Evolutionary conservation across 1,139 yeast species (phyloP).

Genomic region (Sugiyamaella pinicola): DNA sequence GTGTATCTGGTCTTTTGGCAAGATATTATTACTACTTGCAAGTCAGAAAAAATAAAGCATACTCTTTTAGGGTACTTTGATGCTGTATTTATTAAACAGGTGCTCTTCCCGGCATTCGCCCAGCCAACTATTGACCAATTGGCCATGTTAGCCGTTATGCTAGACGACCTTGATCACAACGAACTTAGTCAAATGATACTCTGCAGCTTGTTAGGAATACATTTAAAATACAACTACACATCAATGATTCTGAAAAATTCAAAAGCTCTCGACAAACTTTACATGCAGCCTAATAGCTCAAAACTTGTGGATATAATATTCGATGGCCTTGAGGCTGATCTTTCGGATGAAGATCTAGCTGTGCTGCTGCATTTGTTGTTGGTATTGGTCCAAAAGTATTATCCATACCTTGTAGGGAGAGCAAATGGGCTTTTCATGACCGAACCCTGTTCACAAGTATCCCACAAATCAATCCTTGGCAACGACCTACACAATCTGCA

Average conservation of each 20-base stretch:
- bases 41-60: constrained; percentile 26
- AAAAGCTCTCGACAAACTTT: not conserved
- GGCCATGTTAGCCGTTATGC: constrained; percentile 28
- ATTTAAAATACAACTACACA: not conserved
- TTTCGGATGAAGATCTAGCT: constrained; percentile 15
- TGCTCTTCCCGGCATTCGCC: constrained; percentile 37
- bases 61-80: constrained; percentile 37
- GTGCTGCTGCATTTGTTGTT: constrained; percentile 34
- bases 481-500: constrained; percentile 3
- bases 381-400: constrained; percentile 34
- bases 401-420: constrained; percentile 32
- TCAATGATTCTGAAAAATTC: not conserved
- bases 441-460: not conserved
- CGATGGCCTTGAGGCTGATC: not conserved
- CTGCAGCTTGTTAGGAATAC: constrained; percentile 31
- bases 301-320: not conserved
- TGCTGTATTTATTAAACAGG: constrained; percentile 36
- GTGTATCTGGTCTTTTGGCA: constrained; percentile 41
- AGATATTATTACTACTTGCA: constrained; percentile 34
- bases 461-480: constrained; percentile 3
- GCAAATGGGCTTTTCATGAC: constrained; percentile 21
- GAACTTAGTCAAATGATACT: constrained; percentile 35
- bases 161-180: constrained; percentile 35
- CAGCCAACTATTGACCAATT: constrained; percentile 30
- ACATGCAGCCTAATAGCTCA: not conserved